Evolutionary conservation across 208 protist genomes (phyloP).

Genomic region (Acanthamoeba castellanii): DNA sequence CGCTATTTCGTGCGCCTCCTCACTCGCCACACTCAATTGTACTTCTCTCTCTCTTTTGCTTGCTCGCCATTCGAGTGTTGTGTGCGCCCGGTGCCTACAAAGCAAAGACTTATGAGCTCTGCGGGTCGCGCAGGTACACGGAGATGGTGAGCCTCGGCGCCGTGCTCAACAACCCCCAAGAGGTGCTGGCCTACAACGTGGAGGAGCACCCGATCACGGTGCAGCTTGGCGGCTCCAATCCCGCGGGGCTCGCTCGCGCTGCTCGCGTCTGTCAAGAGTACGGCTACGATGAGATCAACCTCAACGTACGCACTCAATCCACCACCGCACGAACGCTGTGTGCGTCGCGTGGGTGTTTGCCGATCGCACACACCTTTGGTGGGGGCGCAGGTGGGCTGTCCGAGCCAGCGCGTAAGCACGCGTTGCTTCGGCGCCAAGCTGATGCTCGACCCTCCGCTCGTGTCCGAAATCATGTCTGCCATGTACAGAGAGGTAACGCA

Average conservation of each 20-base stretch:
- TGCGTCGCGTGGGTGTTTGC: background rate
- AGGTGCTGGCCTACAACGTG: background rate
- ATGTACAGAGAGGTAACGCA: background rate
- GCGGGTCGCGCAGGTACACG: background rate
- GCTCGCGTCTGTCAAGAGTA: background rate
- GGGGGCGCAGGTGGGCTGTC: background rate
- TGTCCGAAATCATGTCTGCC: constrained; percentile 10
- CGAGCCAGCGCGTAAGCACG: background rate
- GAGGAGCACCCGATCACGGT: constrained; percentile 8
- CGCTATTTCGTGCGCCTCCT: constrained; percentile 23
- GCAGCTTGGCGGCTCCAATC: constrained; percentile 51
- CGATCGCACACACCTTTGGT: background rate
- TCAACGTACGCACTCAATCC: background rate
- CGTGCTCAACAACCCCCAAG: background rate
- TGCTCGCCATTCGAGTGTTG: no score
- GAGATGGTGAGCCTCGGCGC: constrained; percentile 7
- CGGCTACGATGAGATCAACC: constrained; percentile 60
- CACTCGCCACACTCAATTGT: background rate
- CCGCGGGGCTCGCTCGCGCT: background rate
- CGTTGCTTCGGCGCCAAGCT: constrained; percentile 31
- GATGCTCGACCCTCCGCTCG: constrained; percentile 34
- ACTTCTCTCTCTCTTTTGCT: background rate
- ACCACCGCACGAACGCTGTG: background rate
- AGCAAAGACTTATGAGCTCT: background rate
- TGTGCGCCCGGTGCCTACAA: no score